phyloP scores from a whole-genome alignment of 1,139 yeast genomes.

The Blastobotrys indianensis region DNA sequence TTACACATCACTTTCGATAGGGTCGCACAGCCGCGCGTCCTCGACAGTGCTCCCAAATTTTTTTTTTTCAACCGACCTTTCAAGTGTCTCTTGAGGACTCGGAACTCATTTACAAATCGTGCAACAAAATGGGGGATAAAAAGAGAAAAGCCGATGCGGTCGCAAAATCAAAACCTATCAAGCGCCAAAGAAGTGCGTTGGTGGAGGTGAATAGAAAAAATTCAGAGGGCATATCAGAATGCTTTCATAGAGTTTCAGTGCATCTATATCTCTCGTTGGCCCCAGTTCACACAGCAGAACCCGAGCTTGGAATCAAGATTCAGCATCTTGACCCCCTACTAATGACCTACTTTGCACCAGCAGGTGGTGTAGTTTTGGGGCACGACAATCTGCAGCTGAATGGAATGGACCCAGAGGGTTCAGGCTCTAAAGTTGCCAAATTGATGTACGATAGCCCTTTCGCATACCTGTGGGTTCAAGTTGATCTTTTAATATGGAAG shows the following conservation, averaged over 20 bases:
- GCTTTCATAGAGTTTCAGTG: conserved; percentile 61
- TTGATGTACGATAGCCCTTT: conserved; percentile 81
- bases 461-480: conserved; percentile 78
- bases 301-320: conserved; percentile 69
- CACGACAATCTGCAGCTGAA: conserved; percentile 56
- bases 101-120: no score
- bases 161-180: background rate
- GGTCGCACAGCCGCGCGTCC: background rate
- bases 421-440: conserved; percentile 46
- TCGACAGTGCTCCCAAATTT: background rate
- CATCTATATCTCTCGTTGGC: conserved; percentile 79
- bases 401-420: conserved; percentile 33
- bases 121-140: background rate
- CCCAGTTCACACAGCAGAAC: conserved; percentile 63
- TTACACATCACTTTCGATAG: no score
- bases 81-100: no score
- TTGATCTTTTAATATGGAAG: conserved; percentile 82
- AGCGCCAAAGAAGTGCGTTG: conserved; percentile 8
- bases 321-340: conserved; percentile 88
- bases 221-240: conserved; percentile 40
- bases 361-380: conserved; percentile 78
- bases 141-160: conserved; percentile 10
- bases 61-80: background rate
- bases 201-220: conserved; percentile 23
- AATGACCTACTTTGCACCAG: conserved; percentile 70